phyloP scores from a whole-genome alignment of 23 red algal species.

The Gracilaria domingensis region DNA sequence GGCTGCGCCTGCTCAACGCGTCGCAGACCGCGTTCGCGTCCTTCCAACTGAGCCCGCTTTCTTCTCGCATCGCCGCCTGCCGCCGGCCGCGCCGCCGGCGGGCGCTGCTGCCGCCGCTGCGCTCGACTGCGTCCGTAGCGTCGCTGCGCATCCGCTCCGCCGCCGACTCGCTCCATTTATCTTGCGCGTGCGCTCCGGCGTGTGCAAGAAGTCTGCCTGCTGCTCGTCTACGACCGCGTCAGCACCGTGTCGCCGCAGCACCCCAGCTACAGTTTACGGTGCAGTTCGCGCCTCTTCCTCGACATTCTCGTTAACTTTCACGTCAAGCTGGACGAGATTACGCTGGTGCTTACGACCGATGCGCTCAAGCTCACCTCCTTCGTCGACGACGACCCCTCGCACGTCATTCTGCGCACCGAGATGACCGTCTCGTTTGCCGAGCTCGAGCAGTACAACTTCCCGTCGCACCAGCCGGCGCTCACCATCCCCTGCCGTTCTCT shows the following conservation, averaged over 20 bases:
- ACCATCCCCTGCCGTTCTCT: slow-evolving; percentile 38
- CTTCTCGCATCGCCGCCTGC: not conserved
- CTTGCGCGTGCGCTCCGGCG: slow-evolving; percentile 12
- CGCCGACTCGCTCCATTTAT: not conserved
- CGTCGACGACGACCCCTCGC: slow-evolving; percentile 55
- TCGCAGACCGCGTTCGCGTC: slow-evolving; percentile 18
- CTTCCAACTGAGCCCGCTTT: slow-evolving; percentile 21
- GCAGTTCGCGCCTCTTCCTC: not conserved
- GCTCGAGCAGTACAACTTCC: slow-evolving; percentile 23
- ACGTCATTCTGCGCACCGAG: slow-evolving; percentile 56
- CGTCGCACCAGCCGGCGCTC: not conserved
- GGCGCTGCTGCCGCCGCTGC: slow-evolving; percentile 37
- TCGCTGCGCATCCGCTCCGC: slow-evolving; percentile 33
- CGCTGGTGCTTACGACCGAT: slow-evolving; percentile 11
- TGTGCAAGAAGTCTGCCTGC: slow-evolving; percentile 34
- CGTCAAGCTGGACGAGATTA: slow-evolving; percentile 52
- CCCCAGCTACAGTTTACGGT: not conserved
- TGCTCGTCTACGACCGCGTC: slow-evolving; percentile 39
- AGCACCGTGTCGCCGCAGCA: not conserved
- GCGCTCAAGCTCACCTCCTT: slow-evolving; percentile 44
- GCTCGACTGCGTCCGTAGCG: slow-evolving; percentile 1
- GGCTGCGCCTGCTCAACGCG: slow-evolving; percentile 29
- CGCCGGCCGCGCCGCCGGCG: not conserved
- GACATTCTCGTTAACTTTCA: slow-evolving; percentile 50
- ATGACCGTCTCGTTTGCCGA: slow-evolving; percentile 36